Percentiles rank a stretch among this genome's conserved stretches.
These are phyloP conservation scores for Pythium phragmiticola DNA, from an alignment of 352 stramenopile genomes.

Conservation along the genomic window DNA sequence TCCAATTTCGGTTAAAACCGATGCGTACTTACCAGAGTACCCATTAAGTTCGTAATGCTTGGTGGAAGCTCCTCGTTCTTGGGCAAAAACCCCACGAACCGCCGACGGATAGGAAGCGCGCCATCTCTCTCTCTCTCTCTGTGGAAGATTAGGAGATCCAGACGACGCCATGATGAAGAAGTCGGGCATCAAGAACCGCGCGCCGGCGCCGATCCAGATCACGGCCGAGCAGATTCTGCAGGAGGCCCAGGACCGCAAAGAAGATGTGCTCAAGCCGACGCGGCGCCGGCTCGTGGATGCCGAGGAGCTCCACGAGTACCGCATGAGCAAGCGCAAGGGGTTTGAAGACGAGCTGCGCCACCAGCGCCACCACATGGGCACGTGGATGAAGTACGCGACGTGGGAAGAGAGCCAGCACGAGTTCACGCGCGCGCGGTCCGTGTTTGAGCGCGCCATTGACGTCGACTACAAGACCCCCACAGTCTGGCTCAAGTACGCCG, in stretches of 20 bases:
- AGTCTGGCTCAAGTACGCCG: conserved; percentile 98
- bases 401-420: conserved; percentile 99
- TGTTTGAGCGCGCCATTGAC: conserved; percentile 98
- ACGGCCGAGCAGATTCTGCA: conserved; percentile 98
- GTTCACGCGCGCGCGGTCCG: conserved; percentile 94
- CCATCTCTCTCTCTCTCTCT: not conserved
- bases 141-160: not conserved
- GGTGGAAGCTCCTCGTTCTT: conserved; percentile 10
- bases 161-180: conserved; percentile 69
- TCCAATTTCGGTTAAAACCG: not conserved
- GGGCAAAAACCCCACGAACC: not conserved
- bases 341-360: conserved; percentile 97
- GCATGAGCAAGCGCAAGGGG: conserved; percentile 90
- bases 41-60: conserved; percentile 13
- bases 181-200: conserved; percentile 96
- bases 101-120: not conserved
- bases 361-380: conserved; percentile 94
- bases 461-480: conserved; percentile 95
- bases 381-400: conserved; percentile 98
- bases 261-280: conserved; percentile 71
- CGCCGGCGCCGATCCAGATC: conserved; percentile 98
- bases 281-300: conserved; percentile 86
- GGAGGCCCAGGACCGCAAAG: conserved; percentile 89
- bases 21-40: not conserved
- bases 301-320: conserved; percentile 92